Evolutionary conservation across 2,329 filamentous ascomycete species (phyloP).

Genomic region (Pseudocercospora ulei): DNA sequence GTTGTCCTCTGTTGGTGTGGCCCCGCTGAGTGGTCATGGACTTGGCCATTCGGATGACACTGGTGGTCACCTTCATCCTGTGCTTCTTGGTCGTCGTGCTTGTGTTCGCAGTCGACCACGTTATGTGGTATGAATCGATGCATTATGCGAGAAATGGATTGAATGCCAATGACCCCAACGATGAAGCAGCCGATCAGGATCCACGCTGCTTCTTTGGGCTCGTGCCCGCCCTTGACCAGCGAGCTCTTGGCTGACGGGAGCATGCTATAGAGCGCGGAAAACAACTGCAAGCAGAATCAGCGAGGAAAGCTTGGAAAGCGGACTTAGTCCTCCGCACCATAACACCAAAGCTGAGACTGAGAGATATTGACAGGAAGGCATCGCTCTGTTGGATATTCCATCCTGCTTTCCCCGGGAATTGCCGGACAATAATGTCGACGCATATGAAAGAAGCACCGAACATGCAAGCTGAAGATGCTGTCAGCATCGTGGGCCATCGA

Average conservation of each 20-base stretch:
- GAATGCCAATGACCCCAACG: slow-evolving; percentile 64
- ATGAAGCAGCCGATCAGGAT: slow-evolving; percentile 61
- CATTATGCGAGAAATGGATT: slow-evolving; percentile 59
- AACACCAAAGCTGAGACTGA: slow-evolving; percentile 89
- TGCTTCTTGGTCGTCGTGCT: slow-evolving; percentile 53
- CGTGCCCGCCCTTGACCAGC: slow-evolving; percentile 58
- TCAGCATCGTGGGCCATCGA: slow-evolving; percentile 1
- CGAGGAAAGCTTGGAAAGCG: not conserved
- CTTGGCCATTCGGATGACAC: slow-evolving; percentile 27
- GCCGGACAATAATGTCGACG: slow-evolving; percentile 65
- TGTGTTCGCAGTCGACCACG: slow-evolving; percentile 70
- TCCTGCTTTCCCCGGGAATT: slow-evolving; percentile 60
- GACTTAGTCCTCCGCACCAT: slow-evolving; percentile 55
- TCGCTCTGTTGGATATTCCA: slow-evolving; percentile 88
- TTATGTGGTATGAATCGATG: slow-evolving; percentile 68
- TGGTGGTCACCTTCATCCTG: slow-evolving; percentile 27
- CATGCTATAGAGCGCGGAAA: slow-evolving; percentile 88
- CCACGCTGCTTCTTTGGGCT: slow-evolving; percentile 57
- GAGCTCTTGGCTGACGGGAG: slow-evolving; percentile 76
- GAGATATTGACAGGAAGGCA: slow-evolving; percentile 71
- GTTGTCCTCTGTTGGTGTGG: slow-evolving; percentile 13
- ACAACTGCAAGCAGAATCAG: slow-evolving; percentile 51
- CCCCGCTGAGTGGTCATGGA: slow-evolving; percentile 26
- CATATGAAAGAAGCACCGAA: slow-evolving; percentile 77
- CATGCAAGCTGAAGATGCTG: slow-evolving; percentile 44